phyloP scores from a whole-genome alignment of 1,284 basidiomycete species.

The Cryptococcus maquisensis region DNA sequence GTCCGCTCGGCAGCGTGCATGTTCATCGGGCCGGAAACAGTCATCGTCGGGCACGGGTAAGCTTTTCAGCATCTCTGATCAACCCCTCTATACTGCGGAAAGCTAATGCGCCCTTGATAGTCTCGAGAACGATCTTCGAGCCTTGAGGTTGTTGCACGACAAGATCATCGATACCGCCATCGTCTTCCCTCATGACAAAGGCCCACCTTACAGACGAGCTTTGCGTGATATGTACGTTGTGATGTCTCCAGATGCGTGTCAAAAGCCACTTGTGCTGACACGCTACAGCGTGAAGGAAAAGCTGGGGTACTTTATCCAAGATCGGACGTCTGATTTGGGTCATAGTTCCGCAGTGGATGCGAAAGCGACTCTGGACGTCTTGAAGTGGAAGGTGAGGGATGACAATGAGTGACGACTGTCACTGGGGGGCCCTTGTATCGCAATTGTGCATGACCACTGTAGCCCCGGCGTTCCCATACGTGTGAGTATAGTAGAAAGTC shows the following conservation, averaged over 20 bases:
- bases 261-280: neutral
- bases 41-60: constrained; percentile 65
- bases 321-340: constrained; percentile 57
- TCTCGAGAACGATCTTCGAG: constrained; percentile 84
- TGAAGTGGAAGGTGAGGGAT: constrained; percentile 52
- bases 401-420: constrained; percentile 17
- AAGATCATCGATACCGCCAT: constrained; percentile 77
- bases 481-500: no score
- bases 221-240: constrained; percentile 67
- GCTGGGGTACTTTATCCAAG: constrained; percentile 70
- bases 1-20: constrained; percentile 64
- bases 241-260: constrained; percentile 2
- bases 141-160: constrained; percentile 75
- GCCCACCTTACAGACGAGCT: constrained; percentile 71
- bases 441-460: no score
- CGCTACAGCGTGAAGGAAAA: constrained; percentile 64
- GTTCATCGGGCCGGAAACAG: constrained; percentile 70
- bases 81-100: neutral
- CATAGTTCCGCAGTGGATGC: constrained; percentile 84
- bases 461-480: no score
- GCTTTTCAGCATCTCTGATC: constrained; percentile 7
- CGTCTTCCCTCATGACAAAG: constrained; percentile 74
- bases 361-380: constrained; percentile 59
- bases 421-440: no score
- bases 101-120: constrained; percentile 14